Evolutionary conservation across 2,329 filamentous ascomycete genomes (phyloP).

Genomic region (Pseudogymnoascus sp.): DNA sequence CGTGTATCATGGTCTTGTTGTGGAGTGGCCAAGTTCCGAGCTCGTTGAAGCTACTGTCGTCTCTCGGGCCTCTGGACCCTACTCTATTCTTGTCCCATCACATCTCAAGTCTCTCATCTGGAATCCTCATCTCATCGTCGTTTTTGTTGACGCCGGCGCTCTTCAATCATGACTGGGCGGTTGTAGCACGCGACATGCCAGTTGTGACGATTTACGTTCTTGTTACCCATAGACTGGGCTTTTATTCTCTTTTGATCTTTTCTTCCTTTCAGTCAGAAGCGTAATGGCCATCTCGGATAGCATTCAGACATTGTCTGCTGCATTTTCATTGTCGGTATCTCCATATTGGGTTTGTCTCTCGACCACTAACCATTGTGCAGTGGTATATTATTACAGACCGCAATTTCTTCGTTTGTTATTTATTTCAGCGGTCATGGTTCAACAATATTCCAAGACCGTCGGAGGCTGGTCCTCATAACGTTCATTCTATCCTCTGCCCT

Average conservation of each 20-base stretch:
- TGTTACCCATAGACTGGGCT: slow-evolving; percentile 26
- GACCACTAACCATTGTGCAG: slow-evolving; percentile 18
- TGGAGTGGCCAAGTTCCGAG: not conserved
- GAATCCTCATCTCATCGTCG: slow-evolving; percentile 12
- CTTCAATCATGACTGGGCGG: slow-evolving; percentile 18
- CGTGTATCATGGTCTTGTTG: slow-evolving; percentile 2
- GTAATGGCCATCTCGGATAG: slow-evolving; percentile 25
- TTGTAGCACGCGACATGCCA: slow-evolving; percentile 18
- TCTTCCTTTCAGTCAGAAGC: slow-evolving; percentile 14
- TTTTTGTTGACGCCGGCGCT: slow-evolving; percentile 18
- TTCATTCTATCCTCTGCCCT: slow-evolving; percentile 28
- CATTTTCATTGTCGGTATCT: slow-evolving; percentile 27
- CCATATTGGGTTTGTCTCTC: not conserved
- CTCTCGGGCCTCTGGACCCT: not conserved
- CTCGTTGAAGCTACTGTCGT: not conserved
- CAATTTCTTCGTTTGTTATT: slow-evolving; percentile 23
- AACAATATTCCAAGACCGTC: slow-evolving; percentile 27
- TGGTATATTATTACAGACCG: slow-evolving; percentile 27
- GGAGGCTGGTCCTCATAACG: slow-evolving; percentile 31
- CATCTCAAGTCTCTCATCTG: not conserved
- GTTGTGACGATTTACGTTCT: slow-evolving; percentile 13
- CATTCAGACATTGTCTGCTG: slow-evolving; percentile 26
- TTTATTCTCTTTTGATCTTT: slow-evolving; percentile 19
- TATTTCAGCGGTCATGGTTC: slow-evolving; percentile 25
- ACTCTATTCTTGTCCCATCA: not conserved